Conservation (phyloP, 441 rosid genomes). For the Erysimum pusillum region DNA sequence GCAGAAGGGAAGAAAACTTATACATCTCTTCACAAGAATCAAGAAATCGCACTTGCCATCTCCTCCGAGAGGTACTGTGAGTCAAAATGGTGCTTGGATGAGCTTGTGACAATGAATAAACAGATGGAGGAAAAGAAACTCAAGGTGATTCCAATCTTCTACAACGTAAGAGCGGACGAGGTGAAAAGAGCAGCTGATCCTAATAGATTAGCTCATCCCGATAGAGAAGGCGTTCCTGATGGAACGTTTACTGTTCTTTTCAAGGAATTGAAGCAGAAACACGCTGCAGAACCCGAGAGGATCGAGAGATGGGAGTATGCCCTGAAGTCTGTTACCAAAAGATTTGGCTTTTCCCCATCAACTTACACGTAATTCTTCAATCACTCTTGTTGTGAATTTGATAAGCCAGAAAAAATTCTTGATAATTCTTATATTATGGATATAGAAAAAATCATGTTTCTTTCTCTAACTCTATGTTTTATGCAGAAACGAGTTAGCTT, state of each 20-base stretch:
- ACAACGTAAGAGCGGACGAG: neutral
- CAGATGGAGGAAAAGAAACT: neutral
- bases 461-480: neutral
- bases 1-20: neutral
- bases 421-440: too few relatives aligned
- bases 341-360: neutral
- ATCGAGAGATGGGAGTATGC: neutral
- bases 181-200: neutral
- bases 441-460: too few relatives aligned
- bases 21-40: conserved; percentile 5
- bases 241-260: neutral
- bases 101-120: neutral
- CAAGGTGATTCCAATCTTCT: conserved; percentile 9
- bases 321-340: neutral
- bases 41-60: neutral
- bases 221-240: neutral
- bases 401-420: too few relatives aligned
- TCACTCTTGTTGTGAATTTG: too few relatives aligned
- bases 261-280: neutral
- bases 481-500: neutral
- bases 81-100: conserved; percentile 12
- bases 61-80: neutral
- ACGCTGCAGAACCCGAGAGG: neutral
- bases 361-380: neutral
- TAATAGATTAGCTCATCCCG: neutral